Base-by-base conservation (phyloP, 148 eudicot genomes). In the Silene conica region DNA sequence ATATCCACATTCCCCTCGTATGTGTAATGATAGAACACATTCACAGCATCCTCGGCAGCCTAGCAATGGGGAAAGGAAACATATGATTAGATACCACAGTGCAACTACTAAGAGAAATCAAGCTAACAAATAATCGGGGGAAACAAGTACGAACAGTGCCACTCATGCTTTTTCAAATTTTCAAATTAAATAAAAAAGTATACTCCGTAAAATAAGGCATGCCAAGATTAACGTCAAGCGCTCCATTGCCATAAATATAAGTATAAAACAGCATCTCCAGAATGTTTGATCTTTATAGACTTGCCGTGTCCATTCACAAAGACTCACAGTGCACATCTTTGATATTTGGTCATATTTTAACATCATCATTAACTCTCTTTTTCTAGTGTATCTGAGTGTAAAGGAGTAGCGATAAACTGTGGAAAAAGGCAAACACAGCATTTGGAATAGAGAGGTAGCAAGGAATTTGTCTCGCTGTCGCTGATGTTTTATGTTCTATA, bases 11-110 rank as follows among this genome's bases (percentile, higher is more conserved):
- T 95, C 64, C 98, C 98, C 77, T 95, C 98, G 31, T 95, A 95
- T 18, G 98, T 95, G 81, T 95, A 95, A 76, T 95, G 96, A 83
- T 90, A 95, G 92, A 95, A 95, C 54, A 95, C 98, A 71, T 95
- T 95, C 26, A 88, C 96, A 77, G 98, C 90, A 69, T 95, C 97
- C 75, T 95, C 98, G 71, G 98, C 97, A 60, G 97, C 96, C 98
- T 95, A 86, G 52, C 70, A 87, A 74, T 67, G n/a, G 75, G 38
- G 75, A 28, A 78, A 70, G 34, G 45, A 13, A 50, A 76, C 12
- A 69, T 9, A 56, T 55, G 75, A 65, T 67, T 19, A 69, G 66
- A 63, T 70, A 69, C 11, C 70, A 54, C 22, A 63, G 60, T 45
- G 74, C 21, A 25, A 54, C 66, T n/a, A 28, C 70, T 69, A 60